phyloP scores from a whole-genome alignment of 192 early-diverging fungal species.

The Dispira simplex region DNA sequence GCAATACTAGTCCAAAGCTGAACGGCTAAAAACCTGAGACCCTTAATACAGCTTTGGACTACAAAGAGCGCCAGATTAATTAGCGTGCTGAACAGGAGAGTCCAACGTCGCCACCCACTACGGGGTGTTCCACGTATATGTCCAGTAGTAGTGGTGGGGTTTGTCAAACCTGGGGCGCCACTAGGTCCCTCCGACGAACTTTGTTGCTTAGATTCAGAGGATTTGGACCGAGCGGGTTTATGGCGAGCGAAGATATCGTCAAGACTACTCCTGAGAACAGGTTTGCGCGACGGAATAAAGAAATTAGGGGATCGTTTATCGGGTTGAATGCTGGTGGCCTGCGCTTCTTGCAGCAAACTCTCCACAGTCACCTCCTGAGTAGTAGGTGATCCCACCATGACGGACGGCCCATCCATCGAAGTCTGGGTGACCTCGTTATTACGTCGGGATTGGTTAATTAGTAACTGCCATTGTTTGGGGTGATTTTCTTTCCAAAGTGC shows the following conservation, averaged over 20 bases:
- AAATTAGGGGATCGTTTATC: not conserved
- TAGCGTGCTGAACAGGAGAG: no score
- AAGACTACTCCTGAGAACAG: no score
- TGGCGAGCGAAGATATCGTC: not conserved
- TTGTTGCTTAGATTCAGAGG: no score
- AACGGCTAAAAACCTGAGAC: not conserved
- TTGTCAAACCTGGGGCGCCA: not conserved
- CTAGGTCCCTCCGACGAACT: no score
- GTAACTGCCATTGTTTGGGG: no score
- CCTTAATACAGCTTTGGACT: not conserved
- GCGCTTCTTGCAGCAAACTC: conserved; percentile 1
- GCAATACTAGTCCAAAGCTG: not conserved
- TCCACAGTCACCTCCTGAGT: not conserved
- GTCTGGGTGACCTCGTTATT: no score
- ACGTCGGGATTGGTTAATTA: no score
- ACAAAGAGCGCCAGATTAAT: not conserved
- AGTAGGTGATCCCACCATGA: no score
- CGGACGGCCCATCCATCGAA: no score
- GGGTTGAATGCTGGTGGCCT: not conserved
- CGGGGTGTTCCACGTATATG: not conserved
- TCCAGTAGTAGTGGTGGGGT: not conserved
- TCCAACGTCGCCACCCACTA: no score
- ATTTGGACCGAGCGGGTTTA: not conserved
- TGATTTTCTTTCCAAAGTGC: not conserved
- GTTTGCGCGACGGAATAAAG: no score